These are phyloP conservation scores for Halophytophthora batemanensis DNA, from an alignment of 352 stramenopile species.

Conservation along the genomic window DNA sequence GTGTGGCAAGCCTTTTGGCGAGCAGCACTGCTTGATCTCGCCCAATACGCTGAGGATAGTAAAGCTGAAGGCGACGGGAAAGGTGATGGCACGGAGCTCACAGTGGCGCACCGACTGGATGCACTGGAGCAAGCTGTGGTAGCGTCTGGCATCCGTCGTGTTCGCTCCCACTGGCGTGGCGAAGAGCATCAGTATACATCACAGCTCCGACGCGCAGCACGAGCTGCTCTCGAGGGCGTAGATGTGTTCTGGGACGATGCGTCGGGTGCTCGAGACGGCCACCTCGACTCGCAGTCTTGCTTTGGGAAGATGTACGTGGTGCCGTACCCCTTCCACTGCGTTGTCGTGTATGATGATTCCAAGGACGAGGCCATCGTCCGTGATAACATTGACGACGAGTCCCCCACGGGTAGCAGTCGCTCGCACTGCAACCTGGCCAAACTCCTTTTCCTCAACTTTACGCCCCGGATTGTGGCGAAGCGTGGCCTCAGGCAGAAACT, in stretches of 20 bases:
- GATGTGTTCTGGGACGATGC: slow-evolving; percentile 43
- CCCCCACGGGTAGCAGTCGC: neutral
- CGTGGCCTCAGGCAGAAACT: slow-evolving; percentile 33
- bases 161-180: slow-evolving; percentile 35
- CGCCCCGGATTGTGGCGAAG: slow-evolving; percentile 19
- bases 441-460: slow-evolving; percentile 38
- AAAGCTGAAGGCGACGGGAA: too few relatives aligned
- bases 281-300: slow-evolving; percentile 32
- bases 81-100: slow-evolving; percentile 11
- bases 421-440: slow-evolving; percentile 11
- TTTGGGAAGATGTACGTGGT: slow-evolving; percentile 53
- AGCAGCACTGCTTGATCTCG: slow-evolving; percentile 22
- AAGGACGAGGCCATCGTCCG: slow-evolving; percentile 41
- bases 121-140: slow-evolving; percentile 28
- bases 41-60: slow-evolving; percentile 1
- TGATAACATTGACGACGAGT: slow-evolving; percentile 16
- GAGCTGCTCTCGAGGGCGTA: slow-evolving; percentile 35
- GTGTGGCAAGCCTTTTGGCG: slow-evolving; percentile 58
- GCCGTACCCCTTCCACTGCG: slow-evolving; percentile 50
- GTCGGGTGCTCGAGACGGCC: slow-evolving; percentile 27
- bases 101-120: slow-evolving; percentile 25
- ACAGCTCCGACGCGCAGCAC: slow-evolving; percentile 23
- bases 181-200: slow-evolving; percentile 24
- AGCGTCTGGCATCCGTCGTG: slow-evolving; percentile 28
- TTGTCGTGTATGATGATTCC: slow-evolving; percentile 49